phyloP scores from a whole-genome alignment of 805 yeast species.

The Tetrapisispora iriomotensis region DNA sequence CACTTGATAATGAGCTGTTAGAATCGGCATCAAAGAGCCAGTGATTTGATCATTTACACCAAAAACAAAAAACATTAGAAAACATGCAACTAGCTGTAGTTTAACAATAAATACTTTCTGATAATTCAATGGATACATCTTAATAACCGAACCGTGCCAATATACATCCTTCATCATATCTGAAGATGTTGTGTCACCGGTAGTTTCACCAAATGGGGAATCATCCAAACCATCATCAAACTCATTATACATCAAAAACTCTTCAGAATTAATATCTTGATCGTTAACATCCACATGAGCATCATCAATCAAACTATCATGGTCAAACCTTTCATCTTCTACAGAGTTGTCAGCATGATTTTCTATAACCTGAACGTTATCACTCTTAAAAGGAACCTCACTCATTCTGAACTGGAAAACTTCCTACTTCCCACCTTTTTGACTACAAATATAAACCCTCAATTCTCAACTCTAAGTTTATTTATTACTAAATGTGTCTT shows the following conservation, averaged over 20 bases:
- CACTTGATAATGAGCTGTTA: conserved; percentile 20
- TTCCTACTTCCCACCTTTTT: no score
- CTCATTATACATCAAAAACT: conserved; percentile 1
- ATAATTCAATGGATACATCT: conserved; percentile 22
- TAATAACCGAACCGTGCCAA: conserved; percentile 21
- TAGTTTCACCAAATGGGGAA: neutral
- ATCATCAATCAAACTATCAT: neutral
- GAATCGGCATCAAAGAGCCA: conserved; percentile 28
- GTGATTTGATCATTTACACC: conserved; percentile 29
- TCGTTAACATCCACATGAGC: neutral
- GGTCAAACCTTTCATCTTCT: neutral
- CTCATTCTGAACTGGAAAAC: no score
- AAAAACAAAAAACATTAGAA: conserved; percentile 23
- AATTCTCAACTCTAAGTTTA: no score
- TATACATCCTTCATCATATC: conserved; percentile 9
- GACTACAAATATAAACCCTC: no score
- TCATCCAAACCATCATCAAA: neutral
- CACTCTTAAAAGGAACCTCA: no score
- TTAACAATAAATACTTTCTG: conserved; percentile 19
- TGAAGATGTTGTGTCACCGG: neutral
- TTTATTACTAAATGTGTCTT: no score
- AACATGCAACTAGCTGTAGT: conserved; percentile 22
- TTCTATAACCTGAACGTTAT: neutral
- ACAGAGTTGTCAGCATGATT: neutral
- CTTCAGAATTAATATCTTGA: conserved; percentile 1